Percentiles rank a stretch among this genome's conserved stretches.
phyloP scores from a whole-genome alignment of 1,139 yeast genomes.

The Taphrina confusa region DNA sequence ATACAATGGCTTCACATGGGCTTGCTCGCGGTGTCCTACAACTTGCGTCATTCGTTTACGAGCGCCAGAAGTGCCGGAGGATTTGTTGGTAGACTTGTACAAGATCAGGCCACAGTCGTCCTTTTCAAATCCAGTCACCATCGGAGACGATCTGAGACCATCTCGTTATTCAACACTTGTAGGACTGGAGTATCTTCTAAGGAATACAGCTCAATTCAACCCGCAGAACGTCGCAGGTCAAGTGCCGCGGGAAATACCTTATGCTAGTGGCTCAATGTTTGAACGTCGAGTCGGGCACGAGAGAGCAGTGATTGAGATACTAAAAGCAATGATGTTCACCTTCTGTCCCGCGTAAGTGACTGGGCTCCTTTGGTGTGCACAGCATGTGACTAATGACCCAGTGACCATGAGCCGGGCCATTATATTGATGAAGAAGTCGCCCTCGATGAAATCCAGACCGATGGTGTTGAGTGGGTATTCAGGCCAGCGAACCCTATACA shows the following conservation, averaged over 20 bases:
- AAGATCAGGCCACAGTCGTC: constrained; percentile 18
- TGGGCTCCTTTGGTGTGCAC: neutral
- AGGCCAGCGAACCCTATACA: constrained; percentile 24
- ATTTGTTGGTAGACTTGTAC: constrained; percentile 1
- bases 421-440: constrained; percentile 25
- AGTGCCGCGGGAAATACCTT: constrained; percentile 3
- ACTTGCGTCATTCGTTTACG: neutral
- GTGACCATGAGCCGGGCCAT: constrained; percentile 21
- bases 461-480: constrained; percentile 28
- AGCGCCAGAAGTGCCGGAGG: constrained; percentile 1
- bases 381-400: neutral
- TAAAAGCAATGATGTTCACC: constrained; percentile 17
- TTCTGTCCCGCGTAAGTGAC: constrained; percentile 26
- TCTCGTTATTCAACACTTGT: constrained; percentile 19
- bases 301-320: constrained; percentile 1
- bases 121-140: constrained; percentile 3
- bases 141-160: constrained; percentile 5
- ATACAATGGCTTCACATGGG: constrained; percentile 9
- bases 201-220: constrained; percentile 20
- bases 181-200: constrained; percentile 25
- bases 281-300: constrained; percentile 28
- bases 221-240: neutral
- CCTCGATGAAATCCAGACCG: constrained; percentile 11
- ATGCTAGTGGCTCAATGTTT: constrained; percentile 9
- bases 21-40: constrained; percentile 27